Evolutionary conservation across 345 rosid genomes (phyloP).

Genomic region (Euphorbia pulcherrima): DNA sequence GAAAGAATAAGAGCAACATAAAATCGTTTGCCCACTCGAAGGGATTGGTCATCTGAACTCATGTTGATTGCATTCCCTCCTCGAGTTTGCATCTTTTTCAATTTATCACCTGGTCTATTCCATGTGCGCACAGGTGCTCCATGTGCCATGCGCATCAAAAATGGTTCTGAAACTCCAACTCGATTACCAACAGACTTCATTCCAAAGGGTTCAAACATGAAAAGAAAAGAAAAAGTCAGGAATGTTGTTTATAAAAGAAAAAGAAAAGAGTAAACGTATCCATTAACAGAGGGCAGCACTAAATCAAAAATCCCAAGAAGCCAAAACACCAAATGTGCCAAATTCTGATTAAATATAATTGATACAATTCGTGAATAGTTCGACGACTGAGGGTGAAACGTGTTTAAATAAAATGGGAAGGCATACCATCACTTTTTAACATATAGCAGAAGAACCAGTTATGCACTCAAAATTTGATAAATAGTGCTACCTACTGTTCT

Average conservation of each 20-base stretch:
- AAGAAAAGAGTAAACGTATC: neutral
- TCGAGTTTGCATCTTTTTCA: conserved; percentile 35
- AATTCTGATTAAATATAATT: neutral
- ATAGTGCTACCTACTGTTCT: neutral
- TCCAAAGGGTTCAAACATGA: conserved; percentile 4
- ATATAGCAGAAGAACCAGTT: neutral
- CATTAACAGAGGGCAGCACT: neutral
- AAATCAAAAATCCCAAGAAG: neutral
- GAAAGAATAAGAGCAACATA: conserved; percentile 93
- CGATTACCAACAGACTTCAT: conserved; percentile 92
- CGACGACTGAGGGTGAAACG: neutral
- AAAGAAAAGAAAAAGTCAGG: conserved; percentile 5
- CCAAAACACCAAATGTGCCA: neutral
- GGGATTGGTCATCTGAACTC: conserved; percentile 69
- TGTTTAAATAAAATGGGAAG: neutral
- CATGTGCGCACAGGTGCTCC: conserved; percentile 64
- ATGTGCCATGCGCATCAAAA: conserved; percentile 99
- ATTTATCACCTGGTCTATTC: conserved; percentile 39
- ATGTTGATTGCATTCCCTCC: conserved; percentile 38
- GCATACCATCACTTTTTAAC: neutral
- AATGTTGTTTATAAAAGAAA: neutral
- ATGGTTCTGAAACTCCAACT: conserved; percentile 89
- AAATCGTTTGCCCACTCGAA: conserved; percentile 88
- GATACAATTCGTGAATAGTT: neutral
- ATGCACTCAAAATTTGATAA: neutral